A percentile compares a stretch with the other conserved stretches of the same genome.
Evolutionary conservation across 2,329 filamentous ascomycete genomes (phyloP).

Genomic region (Ceratocystis colombiana): DNA sequence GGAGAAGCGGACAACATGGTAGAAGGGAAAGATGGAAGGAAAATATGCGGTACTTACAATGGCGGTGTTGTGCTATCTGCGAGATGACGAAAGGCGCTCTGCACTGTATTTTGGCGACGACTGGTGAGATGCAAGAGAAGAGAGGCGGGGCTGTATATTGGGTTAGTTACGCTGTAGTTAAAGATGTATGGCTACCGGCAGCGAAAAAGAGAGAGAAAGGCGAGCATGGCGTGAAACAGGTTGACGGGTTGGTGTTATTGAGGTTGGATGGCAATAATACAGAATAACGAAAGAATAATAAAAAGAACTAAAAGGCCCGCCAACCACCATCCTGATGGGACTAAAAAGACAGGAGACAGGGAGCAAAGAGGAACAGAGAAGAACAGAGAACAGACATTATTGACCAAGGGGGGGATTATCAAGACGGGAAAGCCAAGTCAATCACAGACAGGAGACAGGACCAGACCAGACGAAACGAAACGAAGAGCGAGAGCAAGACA

Average conservation of each 20-base stretch:
- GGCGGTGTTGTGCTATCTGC: background rate
- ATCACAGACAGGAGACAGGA: constrained; percentile 1
- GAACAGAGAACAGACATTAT: constrained; percentile 12
- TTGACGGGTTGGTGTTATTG: background rate
- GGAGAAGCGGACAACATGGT: too few species aligned
- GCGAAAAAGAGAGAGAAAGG: background rate
- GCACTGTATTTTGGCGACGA: background rate
- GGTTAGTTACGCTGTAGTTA: background rate
- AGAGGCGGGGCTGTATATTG: background rate
- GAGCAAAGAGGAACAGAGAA: background rate
- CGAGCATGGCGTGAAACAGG: background rate
- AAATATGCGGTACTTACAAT: too few species aligned
- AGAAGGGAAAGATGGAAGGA: too few species aligned
- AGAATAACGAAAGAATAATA: background rate
- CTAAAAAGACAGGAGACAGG: background rate
- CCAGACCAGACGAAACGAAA: constrained; percentile 23
- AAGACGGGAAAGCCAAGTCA: constrained; percentile 8
- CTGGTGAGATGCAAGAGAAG: background rate
- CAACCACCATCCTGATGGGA: background rate
- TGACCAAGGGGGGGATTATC: constrained; percentile 1
- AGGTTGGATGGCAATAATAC: background rate
- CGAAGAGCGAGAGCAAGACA: constrained; percentile 17
- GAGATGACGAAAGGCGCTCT: background rate
- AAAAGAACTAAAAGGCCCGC: background rate
- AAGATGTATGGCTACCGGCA: background rate